A percentile compares a stretch with the other conserved stretches of the same genome.
phyloP scores from a whole-genome alignment of 2,329 filamentous ascomycete species.

The Trichocomaceae sp. region DNA sequence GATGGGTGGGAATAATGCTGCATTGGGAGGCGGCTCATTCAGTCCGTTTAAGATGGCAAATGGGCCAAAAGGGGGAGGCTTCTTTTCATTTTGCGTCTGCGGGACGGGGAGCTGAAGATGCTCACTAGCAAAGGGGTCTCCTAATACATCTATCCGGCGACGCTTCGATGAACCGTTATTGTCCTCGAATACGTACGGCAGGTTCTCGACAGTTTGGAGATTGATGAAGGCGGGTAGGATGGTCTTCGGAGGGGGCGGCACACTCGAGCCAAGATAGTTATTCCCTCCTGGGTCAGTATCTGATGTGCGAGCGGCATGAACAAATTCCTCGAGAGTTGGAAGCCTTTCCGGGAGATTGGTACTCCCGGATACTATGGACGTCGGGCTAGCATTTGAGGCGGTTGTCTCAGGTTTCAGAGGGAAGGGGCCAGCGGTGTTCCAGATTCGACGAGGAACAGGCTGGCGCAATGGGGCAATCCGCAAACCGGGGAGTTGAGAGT shows the following conservation, averaged over 20 bases:
- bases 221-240: constrained; percentile 44
- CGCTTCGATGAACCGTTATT: constrained; percentile 37
- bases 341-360: constrained; percentile 31
- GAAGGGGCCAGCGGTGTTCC: constrained; percentile 34
- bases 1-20: constrained; percentile 55
- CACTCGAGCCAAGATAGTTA: constrained; percentile 24
- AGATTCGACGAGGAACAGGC: constrained; percentile 36
- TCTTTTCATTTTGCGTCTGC: constrained; percentile 40
- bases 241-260: constrained; percentile 35
- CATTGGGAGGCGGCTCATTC: constrained; percentile 58
- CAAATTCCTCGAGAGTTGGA: constrained; percentile 30
- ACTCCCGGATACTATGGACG: constrained; percentile 16
- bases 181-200: constrained; percentile 37
- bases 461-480: constrained; percentile 45
- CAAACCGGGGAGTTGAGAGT: constrained; percentile 36
- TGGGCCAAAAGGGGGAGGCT: constrained; percentile 39
- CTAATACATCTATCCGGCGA: constrained; percentile 36
- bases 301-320: constrained; percentile 32
- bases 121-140: constrained; percentile 35
- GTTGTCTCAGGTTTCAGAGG: constrained; percentile 24
- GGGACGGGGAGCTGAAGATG: constrained; percentile 44
- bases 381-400: constrained; percentile 14
- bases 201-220: constrained; percentile 41
- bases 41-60: constrained; percentile 52
- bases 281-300: constrained; percentile 23